These are phyloP conservation scores for Aspergillus candidus DNA, from an alignment of 2,329 filamentous ascomycete species.

Conservation along the genomic window DNA sequence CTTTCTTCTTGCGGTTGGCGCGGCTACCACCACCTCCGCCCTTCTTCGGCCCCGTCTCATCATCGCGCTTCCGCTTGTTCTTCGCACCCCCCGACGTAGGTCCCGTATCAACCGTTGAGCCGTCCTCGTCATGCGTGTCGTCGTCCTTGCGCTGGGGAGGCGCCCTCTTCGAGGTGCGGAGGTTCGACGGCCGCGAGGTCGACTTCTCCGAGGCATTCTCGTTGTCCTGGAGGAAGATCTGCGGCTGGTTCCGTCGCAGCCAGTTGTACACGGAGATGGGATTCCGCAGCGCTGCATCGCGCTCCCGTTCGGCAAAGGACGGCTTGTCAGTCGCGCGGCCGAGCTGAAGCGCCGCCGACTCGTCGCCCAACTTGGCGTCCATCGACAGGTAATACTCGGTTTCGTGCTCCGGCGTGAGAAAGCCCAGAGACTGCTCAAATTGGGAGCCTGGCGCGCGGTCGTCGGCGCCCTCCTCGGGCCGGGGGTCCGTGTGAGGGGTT, in stretches of 20 bases:
- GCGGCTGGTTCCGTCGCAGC: conserved; percentile 77
- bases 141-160: conserved; percentile 37
- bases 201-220: conserved; percentile 45
- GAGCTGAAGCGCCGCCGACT: conserved; percentile 49
- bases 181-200: conserved; percentile 32
- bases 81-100: conserved; percentile 28
- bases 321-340: conserved; percentile 31
- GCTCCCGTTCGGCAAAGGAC: conserved; percentile 48
- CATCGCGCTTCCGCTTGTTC: conserved; percentile 44
- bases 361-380: conserved; percentile 37
- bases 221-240: conserved; percentile 76
- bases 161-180: conserved; percentile 38
- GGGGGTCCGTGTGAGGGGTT: conserved; percentile 24
- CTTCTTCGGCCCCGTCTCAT: conserved; percentile 40
- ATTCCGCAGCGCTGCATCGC: conserved; percentile 60
- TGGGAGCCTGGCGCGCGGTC: conserved; percentile 14
- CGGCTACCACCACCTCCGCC: conserved; percentile 42
- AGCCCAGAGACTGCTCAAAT: conserved; percentile 34
- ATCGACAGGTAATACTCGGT: conserved; percentile 37
- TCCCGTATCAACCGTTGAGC: conserved; percentile 33
- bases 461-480: conserved; percentile 7
- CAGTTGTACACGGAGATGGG: conserved; percentile 93
- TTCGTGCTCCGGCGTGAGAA: conserved; percentile 41
- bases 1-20: conserved; percentile 35
- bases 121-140: conserved; percentile 40